A percentile compares a stretch with the other conserved stretches of the same genome.
Evolutionary conservation across 169 alveolate genomes (phyloP).

Genomic region (Babesia sp.): DNA sequence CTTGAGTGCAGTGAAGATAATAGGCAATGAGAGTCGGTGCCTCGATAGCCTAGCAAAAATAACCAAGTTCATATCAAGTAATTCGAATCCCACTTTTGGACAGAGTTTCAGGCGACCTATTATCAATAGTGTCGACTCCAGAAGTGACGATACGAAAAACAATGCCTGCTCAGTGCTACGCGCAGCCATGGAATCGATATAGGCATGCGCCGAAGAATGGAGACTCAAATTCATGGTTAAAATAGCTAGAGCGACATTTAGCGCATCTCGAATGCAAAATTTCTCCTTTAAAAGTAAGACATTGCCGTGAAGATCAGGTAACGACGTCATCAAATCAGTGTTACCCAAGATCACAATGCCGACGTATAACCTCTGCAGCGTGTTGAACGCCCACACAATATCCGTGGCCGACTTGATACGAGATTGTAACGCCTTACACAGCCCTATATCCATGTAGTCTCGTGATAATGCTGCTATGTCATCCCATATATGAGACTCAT

Average conservation of each 20-base stretch:
- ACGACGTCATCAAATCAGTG: background rate
- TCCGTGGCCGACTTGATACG: constrained; percentile 13
- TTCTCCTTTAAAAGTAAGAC: background rate
- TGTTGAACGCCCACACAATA: constrained; percentile 27
- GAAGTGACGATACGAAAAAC: constrained; percentile 23
- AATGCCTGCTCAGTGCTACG: constrained; percentile 20
- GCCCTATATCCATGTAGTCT: background rate
- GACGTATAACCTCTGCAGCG: constrained; percentile 15
- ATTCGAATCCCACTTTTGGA: background rate
- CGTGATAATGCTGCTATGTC: background rate
- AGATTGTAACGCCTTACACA: background rate
- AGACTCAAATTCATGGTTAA: background rate
- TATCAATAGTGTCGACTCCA: constrained; percentile 19
- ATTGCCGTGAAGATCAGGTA: constrained; percentile 11
- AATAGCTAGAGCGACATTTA: constrained; percentile 8
- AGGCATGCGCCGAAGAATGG: constrained; percentile 21
- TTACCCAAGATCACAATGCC: background rate
- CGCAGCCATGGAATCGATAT: background rate
- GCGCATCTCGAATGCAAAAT: constrained; percentile 23
- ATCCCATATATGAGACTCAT: constrained; percentile 8
- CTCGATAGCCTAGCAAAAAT: constrained; percentile 12
- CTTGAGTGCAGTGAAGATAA: constrained; percentile 16
- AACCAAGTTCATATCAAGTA: constrained; percentile 23
- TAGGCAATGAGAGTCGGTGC: constrained; percentile 21
- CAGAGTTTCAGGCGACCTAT: background rate